phyloP scores from a whole-genome alignment of 257 asterid genomes.

The Ilex asprella region DNA sequence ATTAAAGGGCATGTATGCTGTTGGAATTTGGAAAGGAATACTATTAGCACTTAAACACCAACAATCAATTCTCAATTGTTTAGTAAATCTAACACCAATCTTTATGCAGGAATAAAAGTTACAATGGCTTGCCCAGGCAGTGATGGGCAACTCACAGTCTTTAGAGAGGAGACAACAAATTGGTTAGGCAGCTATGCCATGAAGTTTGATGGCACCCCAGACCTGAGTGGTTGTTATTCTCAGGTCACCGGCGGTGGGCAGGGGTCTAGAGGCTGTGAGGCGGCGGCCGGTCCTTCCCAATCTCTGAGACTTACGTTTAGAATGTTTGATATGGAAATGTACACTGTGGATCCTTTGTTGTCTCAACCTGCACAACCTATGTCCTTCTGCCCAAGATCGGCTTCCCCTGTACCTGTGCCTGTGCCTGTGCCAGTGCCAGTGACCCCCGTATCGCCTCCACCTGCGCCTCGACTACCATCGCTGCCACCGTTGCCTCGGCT shows the following conservation, averaged over 20 bases:
- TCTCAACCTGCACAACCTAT: conserved; percentile 69
- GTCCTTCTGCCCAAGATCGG: conserved; percentile 55
- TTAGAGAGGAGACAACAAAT: conserved; percentile 70
- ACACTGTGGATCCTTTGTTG: conserved; percentile 65
- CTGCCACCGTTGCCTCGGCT: conserved; percentile 1
- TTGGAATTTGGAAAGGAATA: too few species aligned
- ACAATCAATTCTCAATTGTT: too few species aligned
- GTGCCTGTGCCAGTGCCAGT: conserved; percentile 14
- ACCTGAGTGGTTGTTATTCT: conserved; percentile 52
- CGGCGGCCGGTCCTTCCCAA: conserved; percentile 51
- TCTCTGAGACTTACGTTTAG: conserved; percentile 39
- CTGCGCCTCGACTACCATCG: conserved; percentile 2
- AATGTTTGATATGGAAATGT: conserved; percentile 64
- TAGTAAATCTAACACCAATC: too few species aligned
- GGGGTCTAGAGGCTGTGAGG: conserved; percentile 46
- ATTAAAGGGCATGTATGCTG: too few species aligned
- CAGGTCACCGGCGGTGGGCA: conserved; percentile 52
- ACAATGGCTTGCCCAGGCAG: conserved; percentile 67
- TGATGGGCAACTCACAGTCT: conserved; percentile 46
- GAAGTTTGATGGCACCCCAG: conserved; percentile 64
- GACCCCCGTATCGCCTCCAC: conserved; percentile 25
- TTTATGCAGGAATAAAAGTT: conserved; percentile 58
- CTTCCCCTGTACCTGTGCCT: conserved; percentile 16
- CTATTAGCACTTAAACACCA: too few species aligned
- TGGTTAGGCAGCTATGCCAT: conserved; percentile 65